Percentiles rank a stretch among this genome's conserved stretches.
Conservation (phyloP, 805 yeast genomes). For the Nakazawaea molendinolei region DNA sequence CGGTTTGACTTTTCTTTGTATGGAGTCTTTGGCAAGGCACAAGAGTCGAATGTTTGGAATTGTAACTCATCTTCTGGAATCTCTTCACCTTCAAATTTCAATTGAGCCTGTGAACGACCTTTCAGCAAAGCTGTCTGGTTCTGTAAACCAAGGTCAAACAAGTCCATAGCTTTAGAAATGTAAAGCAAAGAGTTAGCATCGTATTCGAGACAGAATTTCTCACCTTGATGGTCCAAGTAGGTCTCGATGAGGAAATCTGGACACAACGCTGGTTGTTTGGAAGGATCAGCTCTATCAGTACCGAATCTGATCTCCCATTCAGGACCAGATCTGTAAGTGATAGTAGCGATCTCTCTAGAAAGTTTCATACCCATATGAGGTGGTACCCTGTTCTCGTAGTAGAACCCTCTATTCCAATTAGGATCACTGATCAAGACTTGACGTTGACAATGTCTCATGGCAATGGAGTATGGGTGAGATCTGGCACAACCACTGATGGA, state of each 20-base stretch:
- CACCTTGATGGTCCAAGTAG: slow-evolving; percentile 91
- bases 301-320: slow-evolving; percentile 96
- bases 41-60: slow-evolving; percentile 22
- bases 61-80: slow-evolving; percentile 20
- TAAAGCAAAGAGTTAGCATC: slow-evolving; percentile 87
- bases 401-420: slow-evolving; percentile 88
- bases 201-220: slow-evolving; percentile 84
- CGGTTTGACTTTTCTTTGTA: slow-evolving; percentile 43
- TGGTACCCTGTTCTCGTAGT: slow-evolving; percentile 66
- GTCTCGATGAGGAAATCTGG: slow-evolving; percentile 93
- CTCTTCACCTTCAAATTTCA: slow-evolving; percentile 21
- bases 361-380: slow-evolving; percentile 95
- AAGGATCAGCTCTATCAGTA: slow-evolving; percentile 76
- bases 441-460: slow-evolving; percentile 87
- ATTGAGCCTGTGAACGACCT: slow-evolving; percentile 33
- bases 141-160: slow-evolving; percentile 66
- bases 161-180: slow-evolving; percentile 90
- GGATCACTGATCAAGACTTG: slow-evolving; percentile 94
- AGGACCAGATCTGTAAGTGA: slow-evolving; percentile 91
- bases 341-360: slow-evolving; percentile 90
- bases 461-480: slow-evolving; percentile 91
- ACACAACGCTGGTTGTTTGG: slow-evolving; percentile 76
- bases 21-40: slow-evolving; percentile 44
- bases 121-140: slow-evolving; percentile 38
- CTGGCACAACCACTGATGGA: slow-evolving; percentile 91